phyloP scores from a whole-genome alignment of 768 basidiomycete species.

The Trametes punicea region DNA sequence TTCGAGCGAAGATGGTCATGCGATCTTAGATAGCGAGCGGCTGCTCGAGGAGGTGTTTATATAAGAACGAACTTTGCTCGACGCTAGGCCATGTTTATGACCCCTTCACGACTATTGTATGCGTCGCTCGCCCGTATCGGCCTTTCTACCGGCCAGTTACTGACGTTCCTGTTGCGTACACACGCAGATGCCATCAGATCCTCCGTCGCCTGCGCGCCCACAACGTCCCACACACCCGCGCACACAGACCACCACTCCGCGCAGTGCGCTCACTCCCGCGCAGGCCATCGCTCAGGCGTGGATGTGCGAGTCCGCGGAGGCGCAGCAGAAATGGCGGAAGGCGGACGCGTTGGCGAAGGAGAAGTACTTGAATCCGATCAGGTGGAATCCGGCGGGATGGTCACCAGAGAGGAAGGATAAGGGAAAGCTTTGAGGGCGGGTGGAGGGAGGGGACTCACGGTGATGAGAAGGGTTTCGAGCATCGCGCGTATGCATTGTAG shows the following conservation, averaged over 20 bases:
- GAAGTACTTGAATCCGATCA: slow-evolving; percentile 41
- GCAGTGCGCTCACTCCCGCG: slow-evolving; percentile 42
- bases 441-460: slow-evolving; percentile 1
- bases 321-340: slow-evolving; percentile 57
- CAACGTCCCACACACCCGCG: slow-evolving; percentile 21
- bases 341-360: slow-evolving; percentile 46
- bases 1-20: slow-evolving; percentile 21
- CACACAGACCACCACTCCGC: slow-evolving; percentile 17
- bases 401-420: slow-evolving; percentile 31
- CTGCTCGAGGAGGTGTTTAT: slow-evolving; percentile 25
- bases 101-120: slow-evolving; percentile 32
- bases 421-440: slow-evolving; percentile 48
- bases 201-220: slow-evolving; percentile 24
- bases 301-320: slow-evolving; percentile 58
- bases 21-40: slow-evolving; percentile 26
- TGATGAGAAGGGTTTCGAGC: slow-evolving; percentile 12
- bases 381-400: slow-evolving; percentile 23
- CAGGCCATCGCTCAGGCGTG: slow-evolving; percentile 69
- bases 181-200: slow-evolving; percentile 31
- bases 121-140: slow-evolving; percentile 11
- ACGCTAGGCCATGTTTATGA: slow-evolving; percentile 25
- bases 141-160: slow-evolving; percentile 16
- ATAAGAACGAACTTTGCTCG: slow-evolving; percentile 31
- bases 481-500: slow-evolving; percentile 10
- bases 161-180: slow-evolving; percentile 9